Percentiles rank a stretch among this genome's conserved stretches.
Conservation (phyloP, 202 grass and related monocot species). For the Panicum hallii region DNA sequence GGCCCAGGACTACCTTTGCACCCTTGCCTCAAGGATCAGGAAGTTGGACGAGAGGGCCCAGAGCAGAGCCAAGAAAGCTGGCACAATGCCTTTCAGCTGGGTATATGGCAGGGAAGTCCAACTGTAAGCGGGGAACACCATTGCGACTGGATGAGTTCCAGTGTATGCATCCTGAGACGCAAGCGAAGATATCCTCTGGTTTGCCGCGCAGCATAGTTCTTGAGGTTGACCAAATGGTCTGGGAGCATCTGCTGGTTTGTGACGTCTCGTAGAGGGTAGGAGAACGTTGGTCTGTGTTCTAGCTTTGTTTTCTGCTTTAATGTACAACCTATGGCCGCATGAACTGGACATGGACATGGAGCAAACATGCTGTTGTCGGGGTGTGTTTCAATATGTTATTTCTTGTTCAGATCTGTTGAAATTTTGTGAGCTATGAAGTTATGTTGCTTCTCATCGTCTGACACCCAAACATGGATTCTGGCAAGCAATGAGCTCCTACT, state of each 20-base stretch:
- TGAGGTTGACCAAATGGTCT: conserved; percentile 40
- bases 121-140: conserved; percentile 52
- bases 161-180: conserved; percentile 39
- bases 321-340: conserved; percentile 57
- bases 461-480: background rate
- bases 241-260: conserved; percentile 27
- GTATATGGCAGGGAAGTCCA: conserved; percentile 81
- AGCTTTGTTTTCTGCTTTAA: conserved; percentile 41
- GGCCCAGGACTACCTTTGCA: conserved; percentile 94
- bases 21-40: conserved; percentile 76
- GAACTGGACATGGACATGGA: conserved; percentile 52
- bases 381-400: conserved; percentile 47
- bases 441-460: background rate
- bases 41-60: conserved; percentile 86
- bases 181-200: conserved; percentile 26
- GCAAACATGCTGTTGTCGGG: conserved; percentile 41
- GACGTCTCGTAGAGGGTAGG: conserved; percentile 42
- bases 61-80: conserved; percentile 65
- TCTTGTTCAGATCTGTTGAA: conserved; percentile 46
- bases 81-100: conserved; percentile 80
- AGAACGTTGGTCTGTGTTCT: conserved; percentile 30
- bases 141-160: conserved; percentile 31
- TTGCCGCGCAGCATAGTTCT: conserved; percentile 28
- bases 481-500: conserved; percentile 18
- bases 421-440: conserved; percentile 36